Evolutionary conservation across 2,329 filamentous ascomycete genomes (phyloP).

Genomic region (Ceratocystis harringtonii): DNA sequence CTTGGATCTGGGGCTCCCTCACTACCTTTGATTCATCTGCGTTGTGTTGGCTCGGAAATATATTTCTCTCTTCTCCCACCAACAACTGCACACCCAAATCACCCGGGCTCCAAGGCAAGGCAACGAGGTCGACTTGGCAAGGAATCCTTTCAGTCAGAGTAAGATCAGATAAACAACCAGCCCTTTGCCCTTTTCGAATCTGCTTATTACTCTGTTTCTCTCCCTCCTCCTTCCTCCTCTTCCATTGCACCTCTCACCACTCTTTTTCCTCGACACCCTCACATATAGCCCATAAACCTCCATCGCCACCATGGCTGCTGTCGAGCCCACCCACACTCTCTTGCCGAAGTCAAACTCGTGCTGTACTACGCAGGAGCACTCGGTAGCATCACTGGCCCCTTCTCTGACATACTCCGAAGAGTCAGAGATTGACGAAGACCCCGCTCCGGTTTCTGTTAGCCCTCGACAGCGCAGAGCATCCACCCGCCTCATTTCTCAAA

Average conservation of each 20-base stretch:
- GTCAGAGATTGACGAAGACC: slow-evolving; percentile 43
- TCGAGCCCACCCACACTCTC: slow-evolving; percentile 24
- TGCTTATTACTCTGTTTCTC: neutral
- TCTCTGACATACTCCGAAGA: slow-evolving; percentile 49
- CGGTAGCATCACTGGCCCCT: slow-evolving; percentile 38
- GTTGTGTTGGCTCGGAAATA: neutral
- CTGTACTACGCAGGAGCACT: slow-evolving; percentile 29
- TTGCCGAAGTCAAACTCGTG: slow-evolving; percentile 24
- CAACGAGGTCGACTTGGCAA: neutral
- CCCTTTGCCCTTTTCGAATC: neutral
- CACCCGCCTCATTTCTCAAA: slow-evolving; percentile 51
- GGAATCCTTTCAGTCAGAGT: neutral
- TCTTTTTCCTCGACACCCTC: neutral
- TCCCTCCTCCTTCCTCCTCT: neutral
- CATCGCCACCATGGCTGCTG: slow-evolving; percentile 14
- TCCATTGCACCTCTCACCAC: neutral
- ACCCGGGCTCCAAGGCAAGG: neutral
- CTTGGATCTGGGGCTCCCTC: neutral
- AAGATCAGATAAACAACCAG: slow-evolving; percentile 1
- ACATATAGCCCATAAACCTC: neutral
- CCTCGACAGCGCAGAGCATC: slow-evolving; percentile 47
- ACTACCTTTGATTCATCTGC: neutral
- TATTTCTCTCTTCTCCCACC: neutral
- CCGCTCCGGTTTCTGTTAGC: slow-evolving; percentile 28
- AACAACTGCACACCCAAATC: neutral